A percentile compares a stretch with the other conserved stretches of the same genome.
phyloP scores from a whole-genome alignment of 2,329 filamentous ascomycete genomes.

The Diaporthe eres region DNA sequence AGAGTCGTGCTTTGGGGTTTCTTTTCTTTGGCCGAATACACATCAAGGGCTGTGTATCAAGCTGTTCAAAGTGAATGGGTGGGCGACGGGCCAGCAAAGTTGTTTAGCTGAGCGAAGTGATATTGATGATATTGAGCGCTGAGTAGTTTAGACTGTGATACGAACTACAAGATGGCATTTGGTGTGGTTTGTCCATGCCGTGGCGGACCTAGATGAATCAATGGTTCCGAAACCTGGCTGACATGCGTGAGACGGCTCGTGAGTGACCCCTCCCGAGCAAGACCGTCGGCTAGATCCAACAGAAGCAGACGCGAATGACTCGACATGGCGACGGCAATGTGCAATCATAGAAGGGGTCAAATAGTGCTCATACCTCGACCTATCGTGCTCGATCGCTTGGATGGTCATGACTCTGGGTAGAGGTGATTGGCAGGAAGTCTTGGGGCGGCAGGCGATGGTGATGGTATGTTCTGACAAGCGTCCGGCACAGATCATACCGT shows the following conservation, averaged over 20 bases:
- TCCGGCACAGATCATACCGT: constrained; percentile 17
- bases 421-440: constrained; percentile 4
- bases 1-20: not conserved
- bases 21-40: not conserved
- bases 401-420: constrained; percentile 17
- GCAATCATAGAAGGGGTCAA: not conserved
- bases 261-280: not conserved
- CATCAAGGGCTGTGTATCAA: not conserved
- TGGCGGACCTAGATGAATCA: constrained; percentile 4
- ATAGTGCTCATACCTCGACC: constrained; percentile 4
- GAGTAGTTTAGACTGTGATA: constrained; percentile 14
- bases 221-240: constrained; percentile 30
- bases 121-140: not conserved
- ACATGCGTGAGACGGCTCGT: constrained; percentile 14
- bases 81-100: not conserved
- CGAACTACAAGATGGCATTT: constrained; percentile 17
- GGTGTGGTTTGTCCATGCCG: not conserved
- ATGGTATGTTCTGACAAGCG: constrained; percentile 28
- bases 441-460: constrained; percentile 13
- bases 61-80: not conserved
- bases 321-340: not conserved
- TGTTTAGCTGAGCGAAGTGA: constrained; percentile 4
- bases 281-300: not conserved
- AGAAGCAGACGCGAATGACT: constrained; percentile 1
- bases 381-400: not conserved